phyloP scores from a whole-genome alignment of 495 filamentous ascomycete genomes.

The Neurospora sublineolata region DNA sequence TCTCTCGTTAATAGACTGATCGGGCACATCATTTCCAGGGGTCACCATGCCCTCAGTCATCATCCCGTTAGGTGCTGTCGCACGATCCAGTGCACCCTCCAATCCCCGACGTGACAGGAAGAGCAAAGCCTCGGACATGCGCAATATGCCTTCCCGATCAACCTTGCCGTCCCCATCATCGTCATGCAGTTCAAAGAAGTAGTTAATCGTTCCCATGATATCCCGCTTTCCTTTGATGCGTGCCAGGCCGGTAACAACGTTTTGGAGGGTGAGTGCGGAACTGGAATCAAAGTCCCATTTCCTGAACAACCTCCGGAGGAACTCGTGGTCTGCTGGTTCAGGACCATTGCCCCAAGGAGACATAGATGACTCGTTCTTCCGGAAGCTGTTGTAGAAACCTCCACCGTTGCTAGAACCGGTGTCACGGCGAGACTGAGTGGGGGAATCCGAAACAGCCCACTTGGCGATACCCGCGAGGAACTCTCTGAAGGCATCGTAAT shows the following conservation, averaged over 20 bases:
- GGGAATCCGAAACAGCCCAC: conserved; percentile 80
- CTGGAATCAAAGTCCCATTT: conserved; percentile 74
- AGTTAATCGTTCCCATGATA: conserved; percentile 93
- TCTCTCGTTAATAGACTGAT: conserved; percentile 51
- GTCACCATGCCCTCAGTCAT: conserved; percentile 18
- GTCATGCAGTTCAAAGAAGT: conserved; percentile 96
- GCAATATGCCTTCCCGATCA: conserved; percentile 90
- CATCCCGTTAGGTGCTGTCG: conserved; percentile 25
- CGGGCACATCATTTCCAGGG: conserved; percentile 24
- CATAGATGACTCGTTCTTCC: conserved; percentile 34
- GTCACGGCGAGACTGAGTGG: conserved; percentile 47
- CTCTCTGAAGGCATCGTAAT: conserved; percentile 89
- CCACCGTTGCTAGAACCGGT: conserved; percentile 40
- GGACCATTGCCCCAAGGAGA: conserved; percentile 67
- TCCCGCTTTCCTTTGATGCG: conserved; percentile 83
- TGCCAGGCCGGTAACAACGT: conserved; percentile 83
- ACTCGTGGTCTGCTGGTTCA: conserved; percentile 89
- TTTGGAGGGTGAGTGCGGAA: conserved; percentile 68
- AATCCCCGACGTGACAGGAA: conserved; percentile 84
- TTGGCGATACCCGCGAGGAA: conserved; percentile 78
- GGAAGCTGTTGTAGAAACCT: conserved; percentile 37
- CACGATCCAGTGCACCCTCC: conserved; percentile 50
- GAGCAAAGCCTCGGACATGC: conserved; percentile 86
- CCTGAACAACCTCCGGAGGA: conserved; percentile 78
- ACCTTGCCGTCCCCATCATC: conserved; percentile 84